Evolutionary conservation across 768 basidiomycete genomes (phyloP), one percentile per base, ranked within the genome.

Genomic region (Suillus lakei): DNA sequence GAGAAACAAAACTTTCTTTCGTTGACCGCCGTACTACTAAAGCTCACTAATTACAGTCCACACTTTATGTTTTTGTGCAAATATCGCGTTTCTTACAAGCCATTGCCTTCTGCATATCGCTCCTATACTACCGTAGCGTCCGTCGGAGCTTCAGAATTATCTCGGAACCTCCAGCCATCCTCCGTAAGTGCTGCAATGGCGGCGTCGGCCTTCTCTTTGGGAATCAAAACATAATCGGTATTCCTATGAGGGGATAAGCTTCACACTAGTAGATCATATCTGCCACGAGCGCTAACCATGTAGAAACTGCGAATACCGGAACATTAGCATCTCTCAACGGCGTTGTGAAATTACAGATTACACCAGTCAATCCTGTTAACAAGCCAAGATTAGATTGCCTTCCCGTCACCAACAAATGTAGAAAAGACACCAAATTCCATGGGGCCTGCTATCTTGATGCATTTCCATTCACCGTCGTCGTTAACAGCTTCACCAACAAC

Each of bases 161-260:
- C 61, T 21, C 53, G 51, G 54, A 74, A 76, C 54, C 65, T 21
- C 88, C 89, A 90, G 2, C 86, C 86, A 70, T 89, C 85, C 38
- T 71, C 66, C 58, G 76, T 74, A 36, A 90, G 76, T 2, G 78
- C 80, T 32, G 73, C 63, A 5, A 84, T 75, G 7, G 86, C 86
- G 26, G 78, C 75, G 30, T 72, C 68, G 9, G 81, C 69, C 71
- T 80, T 80, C 38, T 78, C 81, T 61, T 75, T 77, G 18, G 85
- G 84, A 26, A 91, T 83, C 30, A 90, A 74, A 13, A 90, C 76
- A 71, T 87, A 88, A 71, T 90, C 89, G 6, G 89, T 90, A 72
- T 89, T 87, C 88, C 88, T 90, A 26, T 38, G 56, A 48, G 48
- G 26, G 30, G 41, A 21, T 26, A 26, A 60, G 36, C 36, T 54